A percentile compares a stretch with the other conserved stretches of the same genome.
Conservation (phyloP, 2,329 filamentous ascomycete genomes). For the Cryphonectria japonica region DNA sequence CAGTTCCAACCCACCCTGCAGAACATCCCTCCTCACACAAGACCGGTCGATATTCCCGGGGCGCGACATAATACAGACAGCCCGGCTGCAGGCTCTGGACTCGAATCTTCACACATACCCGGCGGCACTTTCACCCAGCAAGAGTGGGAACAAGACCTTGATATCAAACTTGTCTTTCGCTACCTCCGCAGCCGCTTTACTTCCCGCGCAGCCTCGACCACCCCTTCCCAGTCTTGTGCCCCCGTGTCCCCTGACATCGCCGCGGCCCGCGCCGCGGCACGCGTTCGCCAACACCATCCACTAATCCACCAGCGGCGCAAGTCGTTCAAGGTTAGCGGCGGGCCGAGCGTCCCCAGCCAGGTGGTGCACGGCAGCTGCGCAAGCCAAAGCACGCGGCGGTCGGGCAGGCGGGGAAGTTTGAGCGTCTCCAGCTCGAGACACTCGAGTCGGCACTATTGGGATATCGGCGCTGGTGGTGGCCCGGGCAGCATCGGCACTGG, state of each 20-base stretch:
- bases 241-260: slow-evolving; percentile 37
- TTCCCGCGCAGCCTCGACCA: slow-evolving; percentile 48
- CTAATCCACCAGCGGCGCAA: slow-evolving; percentile 67
- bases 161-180: slow-evolving; percentile 88
- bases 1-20: slow-evolving; percentile 49
- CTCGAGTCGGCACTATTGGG: slow-evolving; percentile 88
- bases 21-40: slow-evolving; percentile 46
- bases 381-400: slow-evolving; percentile 79
- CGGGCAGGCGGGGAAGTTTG: slow-evolving; percentile 64
- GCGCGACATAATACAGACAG: slow-evolving; percentile 33
- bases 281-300: slow-evolving; percentile 88
- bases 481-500: slow-evolving; percentile 74
- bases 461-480: slow-evolving; percentile 61
- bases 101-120: slow-evolving; percentile 12
- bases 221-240: slow-evolving; percentile 51
- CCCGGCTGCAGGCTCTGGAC: slow-evolving; percentile 28
- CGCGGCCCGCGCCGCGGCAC: slow-evolving; percentile 72
- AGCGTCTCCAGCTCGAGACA: slow-evolving; percentile 74
- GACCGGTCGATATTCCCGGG: slow-evolving; percentile 43
- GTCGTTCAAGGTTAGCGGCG: slow-evolving; percentile 57
- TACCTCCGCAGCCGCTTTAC: slow-evolving; percentile 80
- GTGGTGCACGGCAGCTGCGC: slow-evolving; percentile 70
- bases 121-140: slow-evolving; percentile 62
- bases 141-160: slow-evolving; percentile 92
- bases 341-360: slow-evolving; percentile 43